Evolutionary conservation across 495 filamentous ascomycete genomes (phyloP).

Genomic region (Xylaria telfairii): DNA sequence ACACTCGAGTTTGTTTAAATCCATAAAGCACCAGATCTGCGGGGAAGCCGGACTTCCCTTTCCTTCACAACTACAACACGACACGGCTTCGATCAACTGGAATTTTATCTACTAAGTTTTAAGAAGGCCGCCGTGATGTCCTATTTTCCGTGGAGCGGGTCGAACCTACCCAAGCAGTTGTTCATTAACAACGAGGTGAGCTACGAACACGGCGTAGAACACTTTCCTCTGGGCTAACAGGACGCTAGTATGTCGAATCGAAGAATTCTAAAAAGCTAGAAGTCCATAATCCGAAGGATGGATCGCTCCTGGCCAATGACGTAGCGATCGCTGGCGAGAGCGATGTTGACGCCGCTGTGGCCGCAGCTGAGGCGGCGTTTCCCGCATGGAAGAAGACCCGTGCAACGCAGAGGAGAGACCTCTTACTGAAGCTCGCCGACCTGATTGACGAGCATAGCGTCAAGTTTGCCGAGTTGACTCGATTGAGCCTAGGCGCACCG

Average conservation of each 20-base stretch:
- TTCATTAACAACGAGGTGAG: constrained; percentile 54
- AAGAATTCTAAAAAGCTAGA: constrained; percentile 45
- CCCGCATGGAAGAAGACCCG: constrained; percentile 56
- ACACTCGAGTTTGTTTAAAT: too few relatives aligned
- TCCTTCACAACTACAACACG: neutral
- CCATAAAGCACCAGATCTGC: neutral
- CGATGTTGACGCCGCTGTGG: constrained; percentile 63
- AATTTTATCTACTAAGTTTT: neutral
- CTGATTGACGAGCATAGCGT: constrained; percentile 44
- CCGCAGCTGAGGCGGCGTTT: constrained; percentile 57
- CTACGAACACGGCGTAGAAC: neutral
- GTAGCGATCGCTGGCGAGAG: constrained; percentile 59
- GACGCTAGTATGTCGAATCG: constrained; percentile 44
- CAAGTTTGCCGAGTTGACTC: constrained; percentile 42
- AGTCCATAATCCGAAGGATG: constrained; percentile 49
- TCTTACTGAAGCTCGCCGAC: constrained; percentile 48
- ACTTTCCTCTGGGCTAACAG: neutral
- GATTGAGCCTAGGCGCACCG: constrained; percentile 45
- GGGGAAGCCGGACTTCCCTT: neutral
- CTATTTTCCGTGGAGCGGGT: constrained; percentile 37
- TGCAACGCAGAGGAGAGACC: constrained; percentile 36
- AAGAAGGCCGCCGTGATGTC: neutral
- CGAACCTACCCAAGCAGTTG: constrained; percentile 47
- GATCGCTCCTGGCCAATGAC: constrained; percentile 44
- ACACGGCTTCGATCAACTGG: neutral